phyloP scores from a whole-genome alignment of 768 basidiomycete species.

The Leccinum barrowsii region DNA sequence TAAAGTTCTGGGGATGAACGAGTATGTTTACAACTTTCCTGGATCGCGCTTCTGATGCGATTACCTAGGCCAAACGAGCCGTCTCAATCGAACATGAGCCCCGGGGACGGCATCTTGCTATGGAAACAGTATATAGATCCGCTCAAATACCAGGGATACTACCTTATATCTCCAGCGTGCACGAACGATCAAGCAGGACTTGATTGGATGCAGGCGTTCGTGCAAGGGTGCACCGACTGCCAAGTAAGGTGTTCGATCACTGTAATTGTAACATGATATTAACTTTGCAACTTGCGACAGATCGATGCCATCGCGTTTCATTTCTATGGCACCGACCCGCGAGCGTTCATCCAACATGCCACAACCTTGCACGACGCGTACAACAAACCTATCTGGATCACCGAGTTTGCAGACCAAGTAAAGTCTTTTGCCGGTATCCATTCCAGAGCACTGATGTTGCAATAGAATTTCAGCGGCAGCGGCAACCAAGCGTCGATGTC shows the following conservation, averaged over 20 bases:
- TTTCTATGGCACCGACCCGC: slow-evolving; percentile 58
- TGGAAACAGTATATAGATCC: slow-evolving; percentile 68
- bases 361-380: slow-evolving; percentile 46
- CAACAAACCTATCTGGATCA: slow-evolving; percentile 48
- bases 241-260: slow-evolving; percentile 37
- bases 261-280: neutral
- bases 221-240: slow-evolving; percentile 50
- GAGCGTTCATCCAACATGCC: slow-evolving; percentile 53
- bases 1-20: slow-evolving; percentile 69
- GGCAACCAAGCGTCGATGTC: slow-evolving; percentile 37
- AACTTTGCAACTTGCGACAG: slow-evolving; percentile 32
- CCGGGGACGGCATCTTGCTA: slow-evolving; percentile 48
- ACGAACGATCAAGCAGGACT: slow-evolving; percentile 63
- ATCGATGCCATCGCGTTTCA: slow-evolving; percentile 64
- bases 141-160: slow-evolving; percentile 55
- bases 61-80: slow-evolving; percentile 60
- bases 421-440: neutral
- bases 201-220: slow-evolving; percentile 63
- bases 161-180: slow-evolving; percentile 63
- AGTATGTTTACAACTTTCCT: slow-evolving; percentile 44
- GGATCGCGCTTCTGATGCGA: neutral
- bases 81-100: slow-evolving; percentile 62
- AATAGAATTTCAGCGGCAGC: slow-evolving; percentile 51
- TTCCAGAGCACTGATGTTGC: neutral
- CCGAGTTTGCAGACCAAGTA: slow-evolving; percentile 74